Conservation (phyloP, 140 eudicot species). For the Oenanthe javanica region DNA sequence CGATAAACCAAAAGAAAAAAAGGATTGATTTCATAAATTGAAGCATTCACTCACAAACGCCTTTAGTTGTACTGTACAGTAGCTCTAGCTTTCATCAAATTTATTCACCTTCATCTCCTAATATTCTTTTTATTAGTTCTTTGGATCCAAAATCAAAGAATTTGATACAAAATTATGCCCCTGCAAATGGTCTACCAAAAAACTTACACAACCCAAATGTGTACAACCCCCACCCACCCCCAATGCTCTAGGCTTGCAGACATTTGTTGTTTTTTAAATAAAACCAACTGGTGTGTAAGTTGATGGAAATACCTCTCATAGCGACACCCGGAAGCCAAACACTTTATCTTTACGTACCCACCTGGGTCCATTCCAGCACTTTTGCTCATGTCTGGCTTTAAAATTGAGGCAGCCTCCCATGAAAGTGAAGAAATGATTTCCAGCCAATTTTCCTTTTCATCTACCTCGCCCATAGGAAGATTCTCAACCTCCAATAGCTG, state of each 20-base stretch:
- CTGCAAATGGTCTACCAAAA: background rate
- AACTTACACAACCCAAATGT: background rate
- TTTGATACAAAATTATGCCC: background rate
- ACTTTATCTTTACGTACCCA: constrained; percentile 97
- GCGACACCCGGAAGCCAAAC: constrained; percentile 86
- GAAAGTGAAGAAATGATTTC: constrained; percentile 84
- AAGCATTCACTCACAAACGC: background rate
- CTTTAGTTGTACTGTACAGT: background rate
- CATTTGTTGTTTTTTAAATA: background rate
- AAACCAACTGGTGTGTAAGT: background rate
- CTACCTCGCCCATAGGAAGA: constrained; percentile 55
- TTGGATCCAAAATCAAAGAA: background rate
- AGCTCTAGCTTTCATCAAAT: background rate
- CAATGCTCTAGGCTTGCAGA: background rate
- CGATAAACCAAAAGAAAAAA: background rate
- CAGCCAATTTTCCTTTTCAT: constrained; percentile 72
- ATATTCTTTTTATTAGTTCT: no score
- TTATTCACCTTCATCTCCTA: background rate
- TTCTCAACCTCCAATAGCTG: constrained; percentile 95
- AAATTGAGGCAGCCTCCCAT: constrained; percentile 96
- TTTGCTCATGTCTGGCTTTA: constrained; percentile 91
- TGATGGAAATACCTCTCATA: constrained; percentile 54
- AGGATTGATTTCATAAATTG: background rate
- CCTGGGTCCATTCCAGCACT: constrained; percentile 99
- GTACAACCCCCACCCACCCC: background rate